Percentiles rank a stretch among this genome's conserved stretches.
Conservation (phyloP, 1,284 basidiomycete species). For the Boletus semigastroideus region DNA sequence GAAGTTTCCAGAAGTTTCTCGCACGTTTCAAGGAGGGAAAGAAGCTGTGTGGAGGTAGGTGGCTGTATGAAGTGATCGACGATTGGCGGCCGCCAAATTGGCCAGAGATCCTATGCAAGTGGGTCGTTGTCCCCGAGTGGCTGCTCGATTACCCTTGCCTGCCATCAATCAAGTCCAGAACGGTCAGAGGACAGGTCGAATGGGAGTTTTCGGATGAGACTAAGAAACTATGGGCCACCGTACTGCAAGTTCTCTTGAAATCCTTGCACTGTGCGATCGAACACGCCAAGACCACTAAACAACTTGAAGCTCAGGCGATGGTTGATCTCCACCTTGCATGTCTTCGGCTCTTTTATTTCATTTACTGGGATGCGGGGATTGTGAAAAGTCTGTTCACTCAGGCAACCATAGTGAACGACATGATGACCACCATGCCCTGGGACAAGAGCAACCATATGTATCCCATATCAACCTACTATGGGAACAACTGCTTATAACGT, state of each 20-base stretch:
- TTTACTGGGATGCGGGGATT: neutral
- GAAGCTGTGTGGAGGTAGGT: neutral
- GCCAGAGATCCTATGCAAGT: neutral
- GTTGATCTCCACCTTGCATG: too few relatives aligned
- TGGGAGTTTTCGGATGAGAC: constrained; percentile 1
- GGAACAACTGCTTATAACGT: neutral
- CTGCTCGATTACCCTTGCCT: neutral
- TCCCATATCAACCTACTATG: neutral
- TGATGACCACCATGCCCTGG: neutral
- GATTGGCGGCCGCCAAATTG: neutral
- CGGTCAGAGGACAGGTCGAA: neutral
- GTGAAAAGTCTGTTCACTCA: neutral
- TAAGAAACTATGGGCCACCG: neutral
- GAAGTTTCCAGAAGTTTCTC: neutral
- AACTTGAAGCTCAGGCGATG: neutral
- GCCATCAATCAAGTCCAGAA: neutral
- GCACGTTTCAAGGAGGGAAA: neutral
- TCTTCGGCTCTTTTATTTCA: neutral
- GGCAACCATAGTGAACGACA: neutral
- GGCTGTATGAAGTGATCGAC: neutral
- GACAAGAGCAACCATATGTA: neutral
- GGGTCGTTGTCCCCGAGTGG: neutral
- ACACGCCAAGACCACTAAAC: neutral
- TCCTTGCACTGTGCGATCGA: too few relatives aligned
- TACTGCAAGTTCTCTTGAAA: neutral